Percentiles rank a stretch among this genome's conserved stretches.
These are phyloP conservation scores for Saturnispora sanitii DNA, from an alignment of 805 yeast genomes.

Conservation along the genomic window DNA sequence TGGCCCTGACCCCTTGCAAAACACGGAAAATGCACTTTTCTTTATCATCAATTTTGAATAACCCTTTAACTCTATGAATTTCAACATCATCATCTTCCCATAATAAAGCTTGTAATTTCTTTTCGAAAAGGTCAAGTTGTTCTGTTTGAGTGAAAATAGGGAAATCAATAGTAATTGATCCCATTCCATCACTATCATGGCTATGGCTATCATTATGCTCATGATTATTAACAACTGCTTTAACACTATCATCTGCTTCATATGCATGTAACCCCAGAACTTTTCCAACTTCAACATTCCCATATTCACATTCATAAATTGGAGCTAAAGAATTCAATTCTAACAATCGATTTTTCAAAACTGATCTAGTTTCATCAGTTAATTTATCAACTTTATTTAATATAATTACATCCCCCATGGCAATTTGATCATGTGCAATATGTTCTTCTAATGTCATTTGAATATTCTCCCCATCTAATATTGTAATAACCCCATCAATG, in stretches of 20 bases:
- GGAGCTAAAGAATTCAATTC: constrained; percentile 63
- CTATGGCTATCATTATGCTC: constrained; percentile 32
- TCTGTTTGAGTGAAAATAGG: constrained; percentile 24
- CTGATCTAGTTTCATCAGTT: constrained; percentile 13
- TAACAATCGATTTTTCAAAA: constrained; percentile 29
- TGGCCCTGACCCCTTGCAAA: constrained; percentile 87
- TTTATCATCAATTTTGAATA: constrained; percentile 34
- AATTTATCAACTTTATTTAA: constrained; percentile 66
- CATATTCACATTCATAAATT: constrained; percentile 55
- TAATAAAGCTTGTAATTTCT: constrained; percentile 56
- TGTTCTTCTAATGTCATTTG: constrained; percentile 40
- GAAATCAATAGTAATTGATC: constrained; percentile 43
- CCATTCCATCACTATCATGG: constrained; percentile 42
- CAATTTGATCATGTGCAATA: constrained; percentile 83
- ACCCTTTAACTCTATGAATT: constrained; percentile 76
- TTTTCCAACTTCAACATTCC: constrained; percentile 57
- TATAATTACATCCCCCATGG: constrained; percentile 76
- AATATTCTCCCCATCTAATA: constrained; percentile 67
- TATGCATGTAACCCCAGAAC: constrained; percentile 77
- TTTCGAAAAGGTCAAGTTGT: constrained; percentile 28
- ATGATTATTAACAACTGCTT: constrained; percentile 11
- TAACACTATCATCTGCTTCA: constrained; percentile 31
- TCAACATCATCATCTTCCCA: constrained; percentile 66
- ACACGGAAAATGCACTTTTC: constrained; percentile 36
- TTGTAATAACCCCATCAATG: constrained; percentile 87